Conservation (phyloP, 371 early-diverging fungal genomes). For the Mortierella sp. region DNA sequence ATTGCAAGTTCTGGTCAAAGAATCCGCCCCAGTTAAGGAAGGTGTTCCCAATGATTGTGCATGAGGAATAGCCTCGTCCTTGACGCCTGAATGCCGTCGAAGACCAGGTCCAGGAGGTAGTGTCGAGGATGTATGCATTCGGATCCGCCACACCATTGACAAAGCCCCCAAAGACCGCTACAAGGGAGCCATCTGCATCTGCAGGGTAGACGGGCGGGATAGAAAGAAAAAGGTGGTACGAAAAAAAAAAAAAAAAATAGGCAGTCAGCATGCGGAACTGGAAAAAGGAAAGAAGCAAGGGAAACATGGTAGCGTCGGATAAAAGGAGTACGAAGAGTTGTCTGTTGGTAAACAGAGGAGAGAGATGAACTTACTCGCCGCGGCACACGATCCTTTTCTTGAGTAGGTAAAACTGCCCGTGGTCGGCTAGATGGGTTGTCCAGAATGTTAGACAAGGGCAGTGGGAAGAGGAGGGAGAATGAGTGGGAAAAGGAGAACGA, state of each 20-base stretch:
- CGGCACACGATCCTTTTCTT: constrained; percentile 26
- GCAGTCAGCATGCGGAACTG: neutral
- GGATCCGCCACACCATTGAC: constrained; percentile 12
- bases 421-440: constrained; percentile 11
- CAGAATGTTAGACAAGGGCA: too few species aligned
- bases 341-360: neutral
- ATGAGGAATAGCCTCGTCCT: constrained; percentile 32
- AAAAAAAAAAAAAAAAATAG: neutral
- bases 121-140: constrained; percentile 36
- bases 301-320: neutral
- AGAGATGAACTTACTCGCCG: constrained; percentile 26
- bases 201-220: neutral
- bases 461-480: too few species aligned
- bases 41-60: constrained; percentile 29
- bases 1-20: constrained; percentile 5
- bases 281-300: neutral
- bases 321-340: neutral
- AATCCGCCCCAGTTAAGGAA: constrained; percentile 46
- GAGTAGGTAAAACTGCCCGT: constrained; percentile 16
- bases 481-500: too few species aligned
- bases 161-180: constrained; percentile 35
- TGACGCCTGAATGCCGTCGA: constrained; percentile 7
- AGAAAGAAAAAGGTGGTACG: neutral
- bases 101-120: constrained; percentile 33
- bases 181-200: constrained; percentile 37